phyloP scores from a whole-genome alignment of 768 basidiomycete genomes.

The Arthromyces matolae region DNA sequence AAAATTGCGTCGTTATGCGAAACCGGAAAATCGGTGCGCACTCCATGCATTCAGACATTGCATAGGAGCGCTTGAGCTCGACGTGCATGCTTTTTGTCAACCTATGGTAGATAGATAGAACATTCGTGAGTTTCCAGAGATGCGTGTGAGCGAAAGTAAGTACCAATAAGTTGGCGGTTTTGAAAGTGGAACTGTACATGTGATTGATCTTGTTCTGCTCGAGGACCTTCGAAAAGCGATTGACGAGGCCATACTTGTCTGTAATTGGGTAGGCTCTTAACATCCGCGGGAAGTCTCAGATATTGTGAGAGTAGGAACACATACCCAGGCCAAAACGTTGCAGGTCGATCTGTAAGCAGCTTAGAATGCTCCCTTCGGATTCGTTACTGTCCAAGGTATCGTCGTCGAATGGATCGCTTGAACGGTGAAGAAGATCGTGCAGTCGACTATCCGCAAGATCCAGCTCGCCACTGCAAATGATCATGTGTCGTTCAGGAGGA shows the following conservation, averaged over 20 bases:
- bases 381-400: slow-evolving; percentile 30
- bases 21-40: neutral
- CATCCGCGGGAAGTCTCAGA: slow-evolving; percentile 1
- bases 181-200: slow-evolving; percentile 83
- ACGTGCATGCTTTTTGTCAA: slow-evolving; percentile 53
- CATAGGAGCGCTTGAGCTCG: slow-evolving; percentile 57
- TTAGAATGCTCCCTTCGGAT: slow-evolving; percentile 40
- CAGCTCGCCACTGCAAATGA: slow-evolving; percentile 69
- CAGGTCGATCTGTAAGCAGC: slow-evolving; percentile 75
- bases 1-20: slow-evolving; percentile 4
- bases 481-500: slow-evolving; percentile 66
- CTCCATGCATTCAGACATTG: slow-evolving; percentile 46
- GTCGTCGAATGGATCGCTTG: slow-evolving; percentile 30
- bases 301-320: slow-evolving; percentile 19
- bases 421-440: slow-evolving; percentile 25
- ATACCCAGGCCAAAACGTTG: slow-evolving; percentile 66
- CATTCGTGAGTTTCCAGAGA: neutral
- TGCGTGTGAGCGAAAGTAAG: slow-evolving; percentile 14
- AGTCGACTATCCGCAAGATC: slow-evolving; percentile 49
- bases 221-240: slow-evolving; percentile 69
- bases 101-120: slow-evolving; percentile 32
- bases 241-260: slow-evolving; percentile 80
- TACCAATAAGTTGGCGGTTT: slow-evolving; percentile 77
- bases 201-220: slow-evolving; percentile 75
- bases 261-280: slow-evolving; percentile 9